phyloP scores from a whole-genome alignment of 2,329 filamentous ascomycete species.

The Nemania sp. region DNA sequence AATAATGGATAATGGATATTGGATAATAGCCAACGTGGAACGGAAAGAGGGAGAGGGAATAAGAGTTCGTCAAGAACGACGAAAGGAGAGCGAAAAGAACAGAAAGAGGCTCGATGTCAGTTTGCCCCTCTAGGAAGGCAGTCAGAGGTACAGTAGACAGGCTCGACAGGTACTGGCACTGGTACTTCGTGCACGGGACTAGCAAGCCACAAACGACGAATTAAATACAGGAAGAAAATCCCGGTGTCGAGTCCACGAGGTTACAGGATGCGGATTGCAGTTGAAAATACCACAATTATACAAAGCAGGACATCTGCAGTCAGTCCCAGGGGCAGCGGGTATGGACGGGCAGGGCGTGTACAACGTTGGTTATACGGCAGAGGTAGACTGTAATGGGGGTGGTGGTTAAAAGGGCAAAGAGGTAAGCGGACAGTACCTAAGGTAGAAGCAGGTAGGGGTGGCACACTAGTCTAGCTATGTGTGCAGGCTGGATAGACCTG shows the following conservation, averaged over 20 bases:
- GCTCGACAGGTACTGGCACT: not conserved
- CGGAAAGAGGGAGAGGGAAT: not conserved
- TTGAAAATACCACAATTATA: conserved; percentile 11
- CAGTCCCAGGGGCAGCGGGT: not conserved
- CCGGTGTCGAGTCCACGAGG: conserved; percentile 15
- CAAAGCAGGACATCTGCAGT: conserved; percentile 1
- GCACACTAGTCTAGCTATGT: conserved; percentile 5
- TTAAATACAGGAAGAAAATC: conserved; percentile 11
- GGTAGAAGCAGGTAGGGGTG: not conserved
- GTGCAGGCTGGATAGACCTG: not conserved
- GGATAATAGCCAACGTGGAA: conserved; percentile 6
- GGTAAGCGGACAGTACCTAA: not conserved
- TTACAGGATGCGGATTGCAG: conserved; percentile 4
- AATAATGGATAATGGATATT: too few species aligned
- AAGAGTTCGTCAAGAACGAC: not conserved
- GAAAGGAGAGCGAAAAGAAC: not conserved
- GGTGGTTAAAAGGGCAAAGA: not conserved
- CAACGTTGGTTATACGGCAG: not conserved
- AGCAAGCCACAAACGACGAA: conserved; percentile 33
- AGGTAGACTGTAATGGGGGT: too few species aligned
- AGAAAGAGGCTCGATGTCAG: conserved; percentile 8
- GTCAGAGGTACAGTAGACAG: not conserved
- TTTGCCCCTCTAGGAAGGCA: conserved; percentile 10
- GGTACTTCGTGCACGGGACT: conserved; percentile 31
- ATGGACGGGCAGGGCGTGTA: not conserved